These are phyloP conservation scores for Paramecium tetraurelia DNA, from an alignment of 73 alveolate genomes.

Conservation along the genomic window DNA sequence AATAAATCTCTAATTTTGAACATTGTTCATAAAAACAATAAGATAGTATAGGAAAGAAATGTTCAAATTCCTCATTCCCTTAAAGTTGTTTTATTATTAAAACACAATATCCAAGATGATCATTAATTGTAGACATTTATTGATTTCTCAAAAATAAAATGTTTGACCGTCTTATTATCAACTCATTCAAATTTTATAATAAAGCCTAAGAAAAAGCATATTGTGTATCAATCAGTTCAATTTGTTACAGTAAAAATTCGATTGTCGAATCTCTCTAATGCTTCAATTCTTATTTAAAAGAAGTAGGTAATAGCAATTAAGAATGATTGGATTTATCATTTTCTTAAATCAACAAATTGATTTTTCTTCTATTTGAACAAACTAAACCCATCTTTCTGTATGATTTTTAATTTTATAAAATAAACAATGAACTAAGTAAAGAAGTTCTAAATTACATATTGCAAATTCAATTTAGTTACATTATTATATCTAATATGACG, in stretches of 20 bases:
- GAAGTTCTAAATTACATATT: not conserved
- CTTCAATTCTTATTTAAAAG: not conserved
- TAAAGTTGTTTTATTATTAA: not conserved
- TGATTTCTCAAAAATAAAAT: not conserved
- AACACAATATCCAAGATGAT: not conserved
- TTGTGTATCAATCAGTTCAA: constrained; percentile 20
- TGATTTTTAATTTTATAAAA: not conserved
- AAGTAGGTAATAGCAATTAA: not conserved
- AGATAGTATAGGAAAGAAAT: not conserved
- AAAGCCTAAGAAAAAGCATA: not conserved
- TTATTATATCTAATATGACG: not conserved
- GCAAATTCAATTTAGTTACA: not conserved
- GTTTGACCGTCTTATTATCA: not conserved
- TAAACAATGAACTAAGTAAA: not conserved
- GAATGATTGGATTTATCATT: not conserved
- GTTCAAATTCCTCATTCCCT: not conserved
- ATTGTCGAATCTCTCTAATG: not conserved
- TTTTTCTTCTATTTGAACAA: not conserved
- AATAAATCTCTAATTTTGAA: not conserved
- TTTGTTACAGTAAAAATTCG: not conserved
- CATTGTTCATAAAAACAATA: not conserved
- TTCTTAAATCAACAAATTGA: not conserved
- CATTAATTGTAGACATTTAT: not conserved
- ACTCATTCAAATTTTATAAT: not conserved
- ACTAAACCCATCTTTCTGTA: not conserved